A percentile compares a stretch with the other conserved stretches of the same genome.
Evolutionary conservation across 73 alveolate species (phyloP).

Genomic region (Paraurostyla sp.): DNA sequence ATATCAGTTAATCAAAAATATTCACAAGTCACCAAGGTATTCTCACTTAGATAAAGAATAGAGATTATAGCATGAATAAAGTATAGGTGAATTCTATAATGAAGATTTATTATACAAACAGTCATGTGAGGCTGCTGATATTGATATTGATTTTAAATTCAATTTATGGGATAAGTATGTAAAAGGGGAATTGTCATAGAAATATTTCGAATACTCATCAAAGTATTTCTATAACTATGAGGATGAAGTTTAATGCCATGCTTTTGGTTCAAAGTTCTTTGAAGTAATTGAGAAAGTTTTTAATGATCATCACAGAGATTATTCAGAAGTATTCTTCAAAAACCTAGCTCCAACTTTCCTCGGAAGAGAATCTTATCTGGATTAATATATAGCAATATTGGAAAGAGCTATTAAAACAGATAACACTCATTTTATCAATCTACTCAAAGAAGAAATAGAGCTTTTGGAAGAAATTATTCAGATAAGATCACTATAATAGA

Average conservation of each 20-base stretch:
- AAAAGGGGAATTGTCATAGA: neutral
- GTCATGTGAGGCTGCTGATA: slow-evolving; percentile 22
- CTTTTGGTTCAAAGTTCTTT: slow-evolving; percentile 41
- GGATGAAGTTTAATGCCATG: neutral
- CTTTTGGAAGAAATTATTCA: slow-evolving; percentile 28
- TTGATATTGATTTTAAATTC: slow-evolving; percentile 33
- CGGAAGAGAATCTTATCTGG: slow-evolving; percentile 53
- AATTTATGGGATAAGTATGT: slow-evolving; percentile 52
- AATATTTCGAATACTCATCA: slow-evolving; percentile 27
- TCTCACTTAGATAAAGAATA: neutral
- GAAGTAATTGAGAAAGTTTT: slow-evolving; percentile 56
- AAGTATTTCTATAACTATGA: slow-evolving; percentile 42
- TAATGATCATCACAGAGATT: slow-evolving; percentile 41
- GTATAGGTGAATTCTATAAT: too few relatives aligned
- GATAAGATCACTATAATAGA: slow-evolving; percentile 24
- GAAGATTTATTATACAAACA: too few relatives aligned
- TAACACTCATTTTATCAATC: neutral
- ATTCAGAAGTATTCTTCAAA: slow-evolving; percentile 55
- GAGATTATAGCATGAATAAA: neutral
- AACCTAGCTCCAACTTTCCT: slow-evolving; percentile 53
- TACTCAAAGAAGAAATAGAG: slow-evolving; percentile 42
- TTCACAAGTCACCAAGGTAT: neutral
- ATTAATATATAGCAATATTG: slow-evolving; percentile 16
- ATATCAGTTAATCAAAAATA: slow-evolving; percentile 1
- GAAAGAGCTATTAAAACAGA: slow-evolving; percentile 29